Evolutionary conservation across 2,329 filamentous ascomycete species (phyloP).

Genomic region (Colletotrichum sidae): DNA sequence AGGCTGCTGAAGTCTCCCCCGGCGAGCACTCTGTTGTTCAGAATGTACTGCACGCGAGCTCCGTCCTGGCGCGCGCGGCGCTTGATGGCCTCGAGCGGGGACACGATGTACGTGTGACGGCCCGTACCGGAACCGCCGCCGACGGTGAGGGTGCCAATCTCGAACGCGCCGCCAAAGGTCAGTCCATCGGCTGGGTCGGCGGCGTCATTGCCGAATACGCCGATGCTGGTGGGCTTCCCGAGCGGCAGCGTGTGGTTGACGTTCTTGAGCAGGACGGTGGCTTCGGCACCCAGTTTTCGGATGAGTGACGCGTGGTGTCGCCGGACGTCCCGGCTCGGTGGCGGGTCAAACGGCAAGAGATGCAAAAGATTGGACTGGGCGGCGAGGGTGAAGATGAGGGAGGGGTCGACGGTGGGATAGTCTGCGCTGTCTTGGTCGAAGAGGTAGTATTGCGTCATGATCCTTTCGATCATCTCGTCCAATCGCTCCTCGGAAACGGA

Average conservation of each 20-base stretch:
- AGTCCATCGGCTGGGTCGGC: conserved; percentile 51
- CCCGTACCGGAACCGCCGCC: conserved; percentile 73
- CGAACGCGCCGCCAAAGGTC: conserved; percentile 59
- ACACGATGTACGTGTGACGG: conserved; percentile 73
- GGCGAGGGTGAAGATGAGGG: conserved; percentile 22
- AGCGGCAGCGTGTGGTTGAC: conserved; percentile 66
- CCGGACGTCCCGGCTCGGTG: conserved; percentile 64
- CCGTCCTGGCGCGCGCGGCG: conserved; percentile 65
- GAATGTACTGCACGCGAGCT: conserved; percentile 63
- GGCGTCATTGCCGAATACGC: conserved; percentile 75
- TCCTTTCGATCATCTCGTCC: conserved; percentile 74
- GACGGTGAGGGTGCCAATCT: conserved; percentile 73
- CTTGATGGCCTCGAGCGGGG: conserved; percentile 74
- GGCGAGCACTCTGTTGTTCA: conserved; percentile 47
- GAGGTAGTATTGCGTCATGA: conserved; percentile 72
- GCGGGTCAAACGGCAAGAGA: conserved; percentile 48
- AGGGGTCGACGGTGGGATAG: conserved; percentile 54
- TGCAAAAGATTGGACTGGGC: conserved; percentile 26
- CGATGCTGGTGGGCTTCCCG: conserved; percentile 62
- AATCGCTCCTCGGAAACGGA: conserved; percentile 69
- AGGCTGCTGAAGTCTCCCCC: conserved; percentile 66
- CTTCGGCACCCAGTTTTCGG: conserved; percentile 65
- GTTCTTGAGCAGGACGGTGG: conserved; percentile 77
- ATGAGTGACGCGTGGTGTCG: conserved; percentile 70
- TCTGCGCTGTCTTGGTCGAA: conserved; percentile 59